Evolutionary conservation across 176 grass and related monocot species (phyloP).

Genomic region (Carex littledalei): DNA sequence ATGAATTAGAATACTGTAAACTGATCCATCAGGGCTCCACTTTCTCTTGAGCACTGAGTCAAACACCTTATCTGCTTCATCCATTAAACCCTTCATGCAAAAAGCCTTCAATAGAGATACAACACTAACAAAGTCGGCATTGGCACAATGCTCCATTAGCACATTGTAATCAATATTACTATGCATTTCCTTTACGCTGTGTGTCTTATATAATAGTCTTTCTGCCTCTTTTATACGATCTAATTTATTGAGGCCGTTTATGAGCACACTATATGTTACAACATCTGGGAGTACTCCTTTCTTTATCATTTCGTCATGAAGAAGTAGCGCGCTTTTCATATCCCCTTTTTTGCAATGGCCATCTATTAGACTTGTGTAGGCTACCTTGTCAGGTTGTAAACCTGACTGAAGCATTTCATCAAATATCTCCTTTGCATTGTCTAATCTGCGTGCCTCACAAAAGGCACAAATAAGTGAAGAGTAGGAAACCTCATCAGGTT

Average conservation of each 20-base stretch:
- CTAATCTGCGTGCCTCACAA: slow-evolving; percentile 47
- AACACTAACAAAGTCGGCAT: slow-evolving; percentile 58
- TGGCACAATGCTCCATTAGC: slow-evolving; percentile 54
- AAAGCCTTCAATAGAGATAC: slow-evolving; percentile 74
- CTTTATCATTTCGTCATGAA: slow-evolving; percentile 82
- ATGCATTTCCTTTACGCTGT: slow-evolving; percentile 49
- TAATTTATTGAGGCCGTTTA: slow-evolving; percentile 70
- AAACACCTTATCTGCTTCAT: slow-evolving; percentile 74
- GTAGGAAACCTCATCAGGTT: slow-evolving; percentile 68
- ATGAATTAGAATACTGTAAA: slow-evolving; percentile 64
- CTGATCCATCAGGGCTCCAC: slow-evolving; percentile 46
- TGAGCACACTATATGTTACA: slow-evolving; percentile 90
- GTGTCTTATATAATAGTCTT: slow-evolving; percentile 52
- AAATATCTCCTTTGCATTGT: slow-evolving; percentile 42
- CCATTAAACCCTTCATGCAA: slow-evolving; percentile 75
- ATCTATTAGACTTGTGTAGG: slow-evolving; percentile 66
- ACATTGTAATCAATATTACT: slow-evolving; percentile 48
- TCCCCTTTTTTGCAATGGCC: slow-evolving; percentile 68
- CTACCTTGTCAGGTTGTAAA: slow-evolving; percentile 64
- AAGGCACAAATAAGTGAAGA: slow-evolving; percentile 71
- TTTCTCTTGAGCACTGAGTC: slow-evolving; percentile 49
- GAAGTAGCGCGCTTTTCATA: slow-evolving; percentile 46
- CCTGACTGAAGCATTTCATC: slow-evolving; percentile 59
- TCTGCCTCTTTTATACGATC: slow-evolving; percentile 66
- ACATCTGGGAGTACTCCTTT: slow-evolving; percentile 71